phyloP scores from a whole-genome alignment of 2,329 filamentous ascomycete species.

The Colletotrichum coccodes region DNA sequence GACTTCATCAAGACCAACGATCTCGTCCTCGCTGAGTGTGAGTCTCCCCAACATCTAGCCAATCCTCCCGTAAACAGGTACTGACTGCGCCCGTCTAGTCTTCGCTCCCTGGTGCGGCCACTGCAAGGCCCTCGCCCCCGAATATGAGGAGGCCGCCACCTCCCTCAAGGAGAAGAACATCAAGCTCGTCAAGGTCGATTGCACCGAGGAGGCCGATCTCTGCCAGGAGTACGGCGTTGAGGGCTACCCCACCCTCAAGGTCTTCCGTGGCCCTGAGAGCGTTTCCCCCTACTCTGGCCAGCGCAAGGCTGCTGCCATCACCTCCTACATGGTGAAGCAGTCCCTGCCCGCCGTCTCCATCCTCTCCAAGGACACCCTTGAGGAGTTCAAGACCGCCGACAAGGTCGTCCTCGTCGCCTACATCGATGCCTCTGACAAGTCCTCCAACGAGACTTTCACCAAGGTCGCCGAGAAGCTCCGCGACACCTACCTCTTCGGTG shows the following conservation, averaged over 20 bases:
- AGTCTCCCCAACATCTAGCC: slow-evolving; percentile 44
- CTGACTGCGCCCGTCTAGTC: slow-evolving; percentile 66
- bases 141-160: slow-evolving; percentile 89
- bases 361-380: slow-evolving; percentile 83
- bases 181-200: slow-evolving; percentile 88
- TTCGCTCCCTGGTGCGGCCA: slow-evolving; percentile 97
- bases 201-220: slow-evolving; percentile 92
- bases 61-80: slow-evolving; percentile 21
- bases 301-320: slow-evolving; percentile 83
- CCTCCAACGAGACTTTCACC: slow-evolving; percentile 86
- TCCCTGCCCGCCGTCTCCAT: slow-evolving; percentile 90
- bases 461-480: slow-evolving; percentile 79
- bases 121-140: slow-evolving; percentile 96
- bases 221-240: slow-evolving; percentile 92
- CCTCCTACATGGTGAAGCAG: slow-evolving; percentile 98
- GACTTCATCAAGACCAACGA: slow-evolving; percentile 87
- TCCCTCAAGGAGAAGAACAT: slow-evolving; percentile 89
- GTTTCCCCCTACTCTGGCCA: slow-evolving; percentile 86
- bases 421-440: slow-evolving; percentile 82
- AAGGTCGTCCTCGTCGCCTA: slow-evolving; percentile 96
- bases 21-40: slow-evolving; percentile 94
- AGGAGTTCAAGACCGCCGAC: slow-evolving; percentile 97
- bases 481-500: slow-evolving; percentile 93
- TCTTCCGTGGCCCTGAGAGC: slow-evolving; percentile 92
- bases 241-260: slow-evolving; percentile 98